Evolutionary conservation across 2,329 filamentous ascomycete species (phyloP).

Genomic region (Sclerotinia sclerotiorum): DNA sequence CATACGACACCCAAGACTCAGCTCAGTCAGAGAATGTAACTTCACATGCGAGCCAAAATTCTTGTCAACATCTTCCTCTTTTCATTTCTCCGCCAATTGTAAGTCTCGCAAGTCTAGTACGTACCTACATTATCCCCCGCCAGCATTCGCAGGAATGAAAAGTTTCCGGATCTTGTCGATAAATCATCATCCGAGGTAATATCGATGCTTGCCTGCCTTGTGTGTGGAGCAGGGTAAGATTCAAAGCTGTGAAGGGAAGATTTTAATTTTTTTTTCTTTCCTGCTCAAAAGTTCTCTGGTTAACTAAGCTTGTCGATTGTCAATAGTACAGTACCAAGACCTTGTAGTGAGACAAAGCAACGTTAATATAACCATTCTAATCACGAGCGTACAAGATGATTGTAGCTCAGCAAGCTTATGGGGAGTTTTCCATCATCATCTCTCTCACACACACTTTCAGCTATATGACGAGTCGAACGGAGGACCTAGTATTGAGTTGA

Average conservation of each 20-base stretch:
- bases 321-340: conserved; percentile 13
- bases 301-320: neutral
- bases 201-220: neutral
- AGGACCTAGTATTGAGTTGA: neutral
- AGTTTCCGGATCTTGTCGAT: conserved; percentile 6
- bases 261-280: neutral
- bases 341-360: neutral
- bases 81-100: conserved; percentile 6
- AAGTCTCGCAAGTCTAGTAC: neutral
- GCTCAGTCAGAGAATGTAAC: neutral
- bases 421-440: neutral
- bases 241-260: neutral
- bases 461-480: neutral
- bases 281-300: neutral
- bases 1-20: neutral
- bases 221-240: neutral
- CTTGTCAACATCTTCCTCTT: neutral
- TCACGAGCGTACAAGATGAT: neutral
- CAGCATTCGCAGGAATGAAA: neutral
- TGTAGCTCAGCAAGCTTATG: neutral
- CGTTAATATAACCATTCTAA: neutral
- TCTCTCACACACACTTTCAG: neutral
- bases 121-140: neutral
- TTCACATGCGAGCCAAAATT: neutral
- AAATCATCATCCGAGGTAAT: conserved; percentile 5